Evolutionary conservation across 108 stramenopile species (phyloP).

Genomic region (Asterionellopsis glacialis): DNA sequence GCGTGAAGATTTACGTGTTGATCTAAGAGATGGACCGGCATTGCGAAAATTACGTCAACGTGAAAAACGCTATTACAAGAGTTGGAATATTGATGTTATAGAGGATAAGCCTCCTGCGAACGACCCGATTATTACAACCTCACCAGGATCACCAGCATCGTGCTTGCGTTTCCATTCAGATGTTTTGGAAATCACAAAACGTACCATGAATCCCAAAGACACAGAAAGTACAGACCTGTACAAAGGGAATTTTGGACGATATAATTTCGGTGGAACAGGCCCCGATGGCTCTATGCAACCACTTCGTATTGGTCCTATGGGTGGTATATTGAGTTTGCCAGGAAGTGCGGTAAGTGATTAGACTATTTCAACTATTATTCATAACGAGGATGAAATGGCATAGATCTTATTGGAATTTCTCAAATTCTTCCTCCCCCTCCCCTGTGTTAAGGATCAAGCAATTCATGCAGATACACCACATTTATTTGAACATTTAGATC

Average conservation of each 20-base stretch:
- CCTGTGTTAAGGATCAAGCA: slow-evolving; percentile 78
- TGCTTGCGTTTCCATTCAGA: slow-evolving; percentile 55
- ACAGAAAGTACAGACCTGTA: slow-evolving; percentile 17
- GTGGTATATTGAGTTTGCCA: slow-evolving; percentile 80
- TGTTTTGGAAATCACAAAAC: slow-evolving; percentile 52
- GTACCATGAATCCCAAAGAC: slow-evolving; percentile 58
- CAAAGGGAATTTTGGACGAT: slow-evolving; percentile 75
- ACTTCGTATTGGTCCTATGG: slow-evolving; percentile 65
- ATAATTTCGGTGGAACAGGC: slow-evolving; percentile 82
- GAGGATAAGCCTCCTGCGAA: neutral
- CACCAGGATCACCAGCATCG: neutral
- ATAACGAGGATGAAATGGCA: too few species aligned
- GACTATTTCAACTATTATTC: too few species aligned
- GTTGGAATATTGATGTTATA: slow-evolving; percentile 9
- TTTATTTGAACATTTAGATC: slow-evolving; percentile 62
- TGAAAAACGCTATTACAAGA: neutral
- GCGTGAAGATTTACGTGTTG: slow-evolving; percentile 81
- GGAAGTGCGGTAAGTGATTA: slow-evolving; percentile 19
- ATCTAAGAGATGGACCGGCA: slow-evolving; percentile 62
- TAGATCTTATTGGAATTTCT: too few species aligned
- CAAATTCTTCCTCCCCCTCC: too few species aligned
- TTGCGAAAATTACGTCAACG: slow-evolving; percentile 31
- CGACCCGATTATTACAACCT: slow-evolving; percentile 5
- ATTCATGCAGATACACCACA: slow-evolving; percentile 89
- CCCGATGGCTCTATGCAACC: slow-evolving; percentile 76